These are phyloP conservation scores for Isabelozyma pseudorhagii DNA, from an alignment of 805 yeast species.

Conservation along the genomic window DNA sequence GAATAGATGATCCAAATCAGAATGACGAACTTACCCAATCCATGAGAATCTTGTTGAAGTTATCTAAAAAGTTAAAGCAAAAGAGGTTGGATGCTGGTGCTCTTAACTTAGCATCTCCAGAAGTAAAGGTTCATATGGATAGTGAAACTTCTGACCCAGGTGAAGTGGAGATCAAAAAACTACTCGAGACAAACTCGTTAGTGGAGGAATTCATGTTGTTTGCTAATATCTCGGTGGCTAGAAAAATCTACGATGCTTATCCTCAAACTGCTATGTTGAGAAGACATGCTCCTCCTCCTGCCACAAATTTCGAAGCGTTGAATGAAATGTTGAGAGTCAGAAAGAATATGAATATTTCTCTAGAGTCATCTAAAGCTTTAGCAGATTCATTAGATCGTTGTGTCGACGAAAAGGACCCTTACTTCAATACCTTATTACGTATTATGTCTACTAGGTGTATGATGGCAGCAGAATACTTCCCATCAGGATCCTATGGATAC, in stretches of 20 bases:
- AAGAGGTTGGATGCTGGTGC: slow-evolving; percentile 94
- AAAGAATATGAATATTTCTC: slow-evolving; percentile 69
- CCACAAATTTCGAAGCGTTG: slow-evolving; percentile 83
- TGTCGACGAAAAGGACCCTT: slow-evolving; percentile 77
- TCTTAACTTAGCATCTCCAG: slow-evolving; percentile 93
- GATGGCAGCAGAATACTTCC: slow-evolving; percentile 98
- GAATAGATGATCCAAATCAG: slow-evolving; percentile 77
- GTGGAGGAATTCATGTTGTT: slow-evolving; percentile 98
- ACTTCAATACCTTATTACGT: slow-evolving; percentile 88
- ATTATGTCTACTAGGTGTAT: slow-evolving; percentile 98
- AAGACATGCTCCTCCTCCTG: slow-evolving; percentile 97
- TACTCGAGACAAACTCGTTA: slow-evolving; percentile 87
- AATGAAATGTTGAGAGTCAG: slow-evolving; percentile 85
- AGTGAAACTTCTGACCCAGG: slow-evolving; percentile 96
- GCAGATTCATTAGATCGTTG: slow-evolving; percentile 94
- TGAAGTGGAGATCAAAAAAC: slow-evolving; percentile 87
- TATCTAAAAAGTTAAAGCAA: slow-evolving; percentile 85
- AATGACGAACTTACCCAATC: slow-evolving; percentile 85
- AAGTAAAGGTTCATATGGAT: slow-evolving; percentile 95
- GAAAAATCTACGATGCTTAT: slow-evolving; percentile 84
- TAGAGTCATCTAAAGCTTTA: slow-evolving; percentile 83
- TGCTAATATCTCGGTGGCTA: slow-evolving; percentile 94
- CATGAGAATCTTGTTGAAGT: slow-evolving; percentile 72
- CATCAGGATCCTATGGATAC: slow-evolving; percentile 84
- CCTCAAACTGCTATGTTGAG: slow-evolving; percentile 99